These are phyloP conservation scores for Trypethelium eluteriae DNA, from an alignment of 495 filamentous ascomycete genomes.

Conservation along the genomic window DNA sequence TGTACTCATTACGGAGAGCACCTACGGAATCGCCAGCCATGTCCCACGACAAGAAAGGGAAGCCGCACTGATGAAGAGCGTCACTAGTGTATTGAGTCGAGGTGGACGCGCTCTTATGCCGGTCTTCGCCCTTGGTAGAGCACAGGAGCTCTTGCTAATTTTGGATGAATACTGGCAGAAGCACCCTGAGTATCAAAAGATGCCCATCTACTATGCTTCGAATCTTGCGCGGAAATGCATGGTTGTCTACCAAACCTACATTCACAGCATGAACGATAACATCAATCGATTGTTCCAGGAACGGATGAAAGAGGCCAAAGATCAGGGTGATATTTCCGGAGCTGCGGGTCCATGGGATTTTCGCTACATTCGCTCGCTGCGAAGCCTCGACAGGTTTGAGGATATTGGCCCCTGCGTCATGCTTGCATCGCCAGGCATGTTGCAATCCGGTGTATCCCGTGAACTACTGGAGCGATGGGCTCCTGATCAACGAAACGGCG, in stretches of 20 bases:
- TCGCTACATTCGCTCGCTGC: conserved; percentile 78
- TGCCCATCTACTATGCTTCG: conserved; percentile 93
- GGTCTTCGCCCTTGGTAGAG: conserved; percentile 87
- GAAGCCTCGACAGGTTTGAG: conserved; percentile 88
- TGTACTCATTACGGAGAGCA: conserved; percentile 93
- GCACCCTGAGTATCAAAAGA: conserved; percentile 75
- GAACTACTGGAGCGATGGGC: conserved; percentile 93
- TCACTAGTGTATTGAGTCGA: conserved; percentile 79
- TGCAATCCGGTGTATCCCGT: conserved; percentile 88
- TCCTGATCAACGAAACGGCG: conserved; percentile 86
- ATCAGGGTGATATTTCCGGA: conserved; percentile 52
- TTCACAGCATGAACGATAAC: conserved; percentile 96
- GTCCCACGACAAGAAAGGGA: conserved; percentile 84
- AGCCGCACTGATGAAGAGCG: conserved; percentile 85
- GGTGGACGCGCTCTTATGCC: conserved; percentile 91
- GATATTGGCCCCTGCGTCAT: conserved; percentile 95
- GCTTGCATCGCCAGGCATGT: conserved; percentile 94
- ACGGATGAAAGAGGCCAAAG: conserved; percentile 79
- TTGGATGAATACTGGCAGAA: conserved; percentile 93
- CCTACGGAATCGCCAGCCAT: conserved; percentile 88
- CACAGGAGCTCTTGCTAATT: conserved; percentile 89
- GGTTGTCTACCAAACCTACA: conserved; percentile 96
- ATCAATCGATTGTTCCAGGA: conserved; percentile 53
- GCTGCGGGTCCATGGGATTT: conserved; percentile 92
- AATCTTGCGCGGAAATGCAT: conserved; percentile 93